A percentile compares a stretch with the other conserved stretches of the same genome.
phyloP scores from a whole-genome alignment of 2,329 filamentous ascomycete species.

The Monilinia laxa region DNA sequence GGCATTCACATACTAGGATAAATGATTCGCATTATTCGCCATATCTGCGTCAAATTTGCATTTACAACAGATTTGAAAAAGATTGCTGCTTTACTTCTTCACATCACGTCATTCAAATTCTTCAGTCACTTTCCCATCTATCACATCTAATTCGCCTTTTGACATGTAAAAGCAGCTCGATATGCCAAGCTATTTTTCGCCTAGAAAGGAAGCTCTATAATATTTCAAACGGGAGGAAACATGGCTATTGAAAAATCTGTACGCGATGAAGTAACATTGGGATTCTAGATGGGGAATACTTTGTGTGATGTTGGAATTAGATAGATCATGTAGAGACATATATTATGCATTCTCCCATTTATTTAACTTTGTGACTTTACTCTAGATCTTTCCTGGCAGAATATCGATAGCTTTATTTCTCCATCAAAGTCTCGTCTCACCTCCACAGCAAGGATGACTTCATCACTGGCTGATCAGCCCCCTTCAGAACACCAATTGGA shows the following conservation, averaged over 20 bases:
- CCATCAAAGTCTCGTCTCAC: background rate
- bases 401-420: background rate
- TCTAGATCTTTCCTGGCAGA: too few relatives aligned
- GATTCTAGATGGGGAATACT: too few relatives aligned
- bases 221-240: background rate
- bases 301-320: too few relatives aligned
- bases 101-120: background rate
- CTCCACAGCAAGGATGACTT: background rate
- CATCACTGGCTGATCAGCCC: background rate
- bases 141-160: background rate
- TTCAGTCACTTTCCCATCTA: background rate
- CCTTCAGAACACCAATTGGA: background rate
- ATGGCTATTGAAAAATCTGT: slow-evolving; percentile 2
- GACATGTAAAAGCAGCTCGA: slow-evolving; percentile 7
- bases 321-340: background rate
- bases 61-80: background rate
- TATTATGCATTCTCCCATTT: background rate
- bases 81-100: background rate
- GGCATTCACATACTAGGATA: background rate
- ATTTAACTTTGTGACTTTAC: background rate
- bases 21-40: slow-evolving; percentile 2
- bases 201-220: background rate
- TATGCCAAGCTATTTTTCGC: background rate
- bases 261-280: background rate
- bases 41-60: slow-evolving; percentile 12